These are phyloP conservation scores for Prunus fruticosa DNA, from an alignment of 306 rosid genomes.

Conservation along the genomic window DNA sequence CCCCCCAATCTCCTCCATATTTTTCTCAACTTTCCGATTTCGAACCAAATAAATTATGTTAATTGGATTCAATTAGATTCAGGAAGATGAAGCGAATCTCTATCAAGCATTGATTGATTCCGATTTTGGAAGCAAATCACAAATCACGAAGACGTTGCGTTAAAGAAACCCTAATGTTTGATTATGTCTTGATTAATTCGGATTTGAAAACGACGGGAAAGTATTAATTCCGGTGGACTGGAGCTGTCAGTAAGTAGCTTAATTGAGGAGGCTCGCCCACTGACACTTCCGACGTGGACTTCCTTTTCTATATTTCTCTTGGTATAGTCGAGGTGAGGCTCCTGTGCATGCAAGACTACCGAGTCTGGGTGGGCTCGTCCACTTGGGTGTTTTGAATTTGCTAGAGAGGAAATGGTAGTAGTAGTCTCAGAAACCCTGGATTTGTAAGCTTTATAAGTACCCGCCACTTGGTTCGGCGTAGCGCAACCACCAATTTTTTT, in stretches of 20 bases:
- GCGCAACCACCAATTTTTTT: too few species aligned
- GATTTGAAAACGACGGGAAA: neutral
- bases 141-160: neutral
- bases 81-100: neutral
- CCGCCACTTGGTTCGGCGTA: too few species aligned
- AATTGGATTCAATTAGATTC: neutral
- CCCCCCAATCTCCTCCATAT: slow-evolving; percentile 1
- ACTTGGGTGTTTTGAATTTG: too few species aligned
- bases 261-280: neutral
- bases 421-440: too few species aligned
- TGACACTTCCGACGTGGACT: neutral
- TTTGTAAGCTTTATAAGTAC: too few species aligned
- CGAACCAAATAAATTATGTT: neutral
- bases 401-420: too few species aligned
- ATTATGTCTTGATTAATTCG: neutral
- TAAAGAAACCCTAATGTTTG: neutral
- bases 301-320: neutral
- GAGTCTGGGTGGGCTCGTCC: too few species aligned
- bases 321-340: neutral
- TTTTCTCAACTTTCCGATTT: neutral
- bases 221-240: neutral
- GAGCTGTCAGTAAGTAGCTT: too few species aligned
- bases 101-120: neutral
- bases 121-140: neutral
- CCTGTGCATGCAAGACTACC: neutral